These are phyloP conservation scores for Westerdykella aurantiaca DNA, from an alignment of 2,329 filamentous ascomycete species.

Conservation along the genomic window DNA sequence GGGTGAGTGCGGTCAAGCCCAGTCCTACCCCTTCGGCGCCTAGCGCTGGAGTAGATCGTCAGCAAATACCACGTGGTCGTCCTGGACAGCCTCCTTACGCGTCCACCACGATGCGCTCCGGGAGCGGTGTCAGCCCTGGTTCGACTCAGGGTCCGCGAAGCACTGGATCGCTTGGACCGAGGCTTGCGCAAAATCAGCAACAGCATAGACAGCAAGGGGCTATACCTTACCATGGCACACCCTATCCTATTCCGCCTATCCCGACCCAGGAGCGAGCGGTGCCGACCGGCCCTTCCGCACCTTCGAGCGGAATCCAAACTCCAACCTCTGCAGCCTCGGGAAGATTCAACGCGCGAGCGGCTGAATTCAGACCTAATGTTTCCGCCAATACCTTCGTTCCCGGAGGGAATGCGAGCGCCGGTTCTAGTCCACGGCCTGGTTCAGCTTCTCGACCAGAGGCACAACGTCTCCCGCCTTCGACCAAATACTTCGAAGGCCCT, in stretches of 20 bases:
- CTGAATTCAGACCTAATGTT: slow-evolving; percentile 81
- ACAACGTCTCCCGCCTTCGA: slow-evolving; percentile 20
- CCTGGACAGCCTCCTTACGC: slow-evolving; percentile 35
- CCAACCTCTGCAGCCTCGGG: slow-evolving; percentile 49
- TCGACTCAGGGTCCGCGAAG: slow-evolving; percentile 42
- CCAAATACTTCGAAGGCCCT: slow-evolving; percentile 54
- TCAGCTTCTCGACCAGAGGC: slow-evolving; percentile 30
- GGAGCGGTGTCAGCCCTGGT: slow-evolving; percentile 28
- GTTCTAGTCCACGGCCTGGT: slow-evolving; percentile 64
- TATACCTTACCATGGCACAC: slow-evolving; percentile 45
- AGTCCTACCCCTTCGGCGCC: slow-evolving; percentile 28
- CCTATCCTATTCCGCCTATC: slow-evolving; percentile 52
- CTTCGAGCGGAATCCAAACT: slow-evolving; percentile 47
- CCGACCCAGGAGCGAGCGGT: slow-evolving; percentile 23
- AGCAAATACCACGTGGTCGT: slow-evolving; percentile 44
- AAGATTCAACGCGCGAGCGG: slow-evolving; percentile 57
- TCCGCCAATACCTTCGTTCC: slow-evolving; percentile 78
- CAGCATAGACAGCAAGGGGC: slow-evolving; percentile 45
- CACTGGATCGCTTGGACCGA: slow-evolving; percentile 46
- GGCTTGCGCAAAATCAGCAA: slow-evolving; percentile 48
- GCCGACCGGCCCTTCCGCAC: slow-evolving; percentile 62
- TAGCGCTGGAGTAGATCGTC: slow-evolving; percentile 39
- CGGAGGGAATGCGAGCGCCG: slow-evolving; percentile 51
- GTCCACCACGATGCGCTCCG: slow-evolving; percentile 37
- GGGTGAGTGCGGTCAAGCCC: slow-evolving; percentile 28